These are phyloP conservation scores for Aechmea fasciata DNA, from an alignment of 176 grass and related monocot genomes.

Conservation along the genomic window DNA sequence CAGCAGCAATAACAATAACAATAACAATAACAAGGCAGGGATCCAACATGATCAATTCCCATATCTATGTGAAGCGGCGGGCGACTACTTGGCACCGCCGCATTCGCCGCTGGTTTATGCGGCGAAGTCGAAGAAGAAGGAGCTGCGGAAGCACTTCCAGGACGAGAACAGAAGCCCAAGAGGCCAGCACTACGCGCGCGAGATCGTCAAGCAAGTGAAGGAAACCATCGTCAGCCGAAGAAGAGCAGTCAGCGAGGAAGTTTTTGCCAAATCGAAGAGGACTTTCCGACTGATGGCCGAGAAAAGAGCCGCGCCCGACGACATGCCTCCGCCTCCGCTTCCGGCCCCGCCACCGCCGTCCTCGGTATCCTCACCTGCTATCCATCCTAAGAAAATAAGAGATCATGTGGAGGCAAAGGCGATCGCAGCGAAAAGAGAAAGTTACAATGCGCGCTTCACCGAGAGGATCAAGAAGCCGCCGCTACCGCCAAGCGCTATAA, in stretches of 20 bases:
- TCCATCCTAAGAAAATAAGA: not conserved
- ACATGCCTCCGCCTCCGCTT: constrained; percentile 1
- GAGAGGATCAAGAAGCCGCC: constrained; percentile 51
- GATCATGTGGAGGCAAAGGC: constrained; percentile 32
- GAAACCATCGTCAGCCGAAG: constrained; percentile 44
- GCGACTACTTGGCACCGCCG: constrained; percentile 42
- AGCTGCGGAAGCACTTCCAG: not conserved
- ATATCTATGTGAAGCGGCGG: not conserved
- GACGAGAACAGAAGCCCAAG: constrained; percentile 42
- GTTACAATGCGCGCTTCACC: constrained; percentile 50
- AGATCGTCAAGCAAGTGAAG: constrained; percentile 69
- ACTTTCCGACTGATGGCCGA: constrained; percentile 22
- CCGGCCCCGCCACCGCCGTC: constrained; percentile 40
- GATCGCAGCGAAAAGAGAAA: constrained; percentile 4
- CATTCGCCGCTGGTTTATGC: constrained; percentile 37
- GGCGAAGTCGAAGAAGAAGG: constrained; percentile 19
- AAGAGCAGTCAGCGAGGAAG: constrained; percentile 11
- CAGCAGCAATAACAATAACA: not conserved
- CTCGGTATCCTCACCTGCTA: not conserved
- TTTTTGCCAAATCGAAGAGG: constrained; percentile 11
- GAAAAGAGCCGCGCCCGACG: constrained; percentile 2
- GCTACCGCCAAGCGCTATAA: not conserved
- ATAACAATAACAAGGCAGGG: not conserved
- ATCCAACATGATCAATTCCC: constrained; percentile 4
- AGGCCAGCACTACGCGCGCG: constrained; percentile 36